Evolutionary conservation across 805 yeast species (phyloP).

Genomic region (Lipomyces sp.): DNA sequence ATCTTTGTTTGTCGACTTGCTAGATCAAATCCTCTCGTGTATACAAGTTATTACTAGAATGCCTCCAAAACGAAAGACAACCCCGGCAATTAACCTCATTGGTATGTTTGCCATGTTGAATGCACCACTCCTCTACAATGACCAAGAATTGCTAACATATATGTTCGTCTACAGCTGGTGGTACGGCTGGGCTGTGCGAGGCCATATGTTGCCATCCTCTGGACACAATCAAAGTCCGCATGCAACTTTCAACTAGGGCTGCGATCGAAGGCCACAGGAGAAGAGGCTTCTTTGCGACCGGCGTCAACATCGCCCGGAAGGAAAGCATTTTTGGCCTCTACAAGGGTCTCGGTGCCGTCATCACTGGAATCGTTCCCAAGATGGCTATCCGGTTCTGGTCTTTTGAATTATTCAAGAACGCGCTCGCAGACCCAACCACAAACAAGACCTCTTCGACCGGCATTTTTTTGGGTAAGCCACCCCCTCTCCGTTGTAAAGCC

Average conservation of each 20-base stretch:
- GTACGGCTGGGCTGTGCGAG: constrained; percentile 95
- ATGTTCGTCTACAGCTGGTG: constrained; percentile 65
- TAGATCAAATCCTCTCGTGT: neutral
- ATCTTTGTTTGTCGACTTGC: no score
- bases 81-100: constrained; percentile 39
- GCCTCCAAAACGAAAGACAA: constrained; percentile 35
- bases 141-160: constrained; percentile 40
- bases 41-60: neutral
- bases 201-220: constrained; percentile 98
- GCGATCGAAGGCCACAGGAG: constrained; percentile 56
- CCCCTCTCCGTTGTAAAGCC: neutral
- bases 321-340: constrained; percentile 87
- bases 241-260: constrained; percentile 83
- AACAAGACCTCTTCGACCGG: constrained; percentile 64
- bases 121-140: no score
- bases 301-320: constrained; percentile 71
- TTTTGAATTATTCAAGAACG: constrained; percentile 81
- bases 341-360: constrained; percentile 96
- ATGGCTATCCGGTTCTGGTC: constrained; percentile 98
- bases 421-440: constrained; percentile 51
- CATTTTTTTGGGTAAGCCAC: constrained; percentile 57
- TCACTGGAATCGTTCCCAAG: constrained; percentile 95
- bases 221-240: constrained; percentile 95
- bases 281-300: constrained; percentile 87
- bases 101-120: neutral